Evolutionary conservation across 805 yeast genomes (phyloP), one percentile per base, ranked within the genome.

Genomic region (Nakazawaea wyomingensis): DNA sequence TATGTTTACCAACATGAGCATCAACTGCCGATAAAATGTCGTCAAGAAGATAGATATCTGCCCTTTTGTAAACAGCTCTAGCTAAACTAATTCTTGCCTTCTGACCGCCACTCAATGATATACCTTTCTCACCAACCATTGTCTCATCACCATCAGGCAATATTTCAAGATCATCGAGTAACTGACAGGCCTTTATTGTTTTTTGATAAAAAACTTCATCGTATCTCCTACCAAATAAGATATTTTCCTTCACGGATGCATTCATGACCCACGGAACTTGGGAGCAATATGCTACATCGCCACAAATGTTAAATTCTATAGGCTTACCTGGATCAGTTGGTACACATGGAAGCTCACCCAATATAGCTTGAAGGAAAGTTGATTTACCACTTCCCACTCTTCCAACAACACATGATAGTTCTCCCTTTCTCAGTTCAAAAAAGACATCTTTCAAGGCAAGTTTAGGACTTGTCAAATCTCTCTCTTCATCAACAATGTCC

Each of bases 1-100:
- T 69, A 56, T 88, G 95, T 50, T 78, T 80, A 10, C 96, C 91
- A 49, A 93, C 99, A 60, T 93, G 99, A 54, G 89, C 97, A 64
- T 93, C 99, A 33, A 93, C 99, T 20, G 99, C 99, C 59, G 95
- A 84, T 47, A 93, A 72, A 8, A 95, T 86, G 63, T 93, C 99
- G 61, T 93, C 99, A 49, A 93, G 65, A 32, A 93, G 65, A 59
- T 87, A 89, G 24, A 93, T 78, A 57, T 93, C 98, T 3, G 98
- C 95, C 50, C 98, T 74, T 10, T 96, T 77, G 59, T 93, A 93
- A 8, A 93, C 96, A 10, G 99, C 97, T 59, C 99, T 78, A 0
- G 99, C 99, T 41, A 93, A 73, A 1, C 96, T 82, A 29, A 93
- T 72, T 60, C 99, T 80, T 0, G 99, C 98, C 71, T 93, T 93